Base-by-base conservation (phyloP, 2,329 filamentous ascomycete genomes). In the Orbilia brochopaga region DNA sequence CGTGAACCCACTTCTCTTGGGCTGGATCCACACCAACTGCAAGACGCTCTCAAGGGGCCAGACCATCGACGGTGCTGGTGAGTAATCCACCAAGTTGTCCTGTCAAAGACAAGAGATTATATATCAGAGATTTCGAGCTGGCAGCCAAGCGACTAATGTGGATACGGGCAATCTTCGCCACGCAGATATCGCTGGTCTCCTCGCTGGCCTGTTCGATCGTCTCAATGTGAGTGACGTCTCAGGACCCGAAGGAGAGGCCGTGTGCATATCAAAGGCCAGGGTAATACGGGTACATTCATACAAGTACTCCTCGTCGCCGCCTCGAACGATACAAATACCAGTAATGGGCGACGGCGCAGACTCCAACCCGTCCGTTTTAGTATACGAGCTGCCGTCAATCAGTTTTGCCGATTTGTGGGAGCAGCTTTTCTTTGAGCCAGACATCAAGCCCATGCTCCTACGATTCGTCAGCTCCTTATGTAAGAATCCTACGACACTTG, bases 381-480 rank as follows among this genome's bases (percentile, higher is more conserved):
- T 70, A 54, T 59, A 60, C 35, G 59, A 64, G 15, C 15, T 70
- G 21, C 66, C 66, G 10, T 70, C 59, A 2, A 46, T 27, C 23
- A 23, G 15, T 30, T 37, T 69, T 48, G 35, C 65, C 27, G 48
- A 54, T 15, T 59, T 59, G 5, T 70, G 66, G 66, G 54, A 70
- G 27, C 59, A 70, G 50, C 58, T 77, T 3, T 66, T 75, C 13
- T 77, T 76, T 56, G 73, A 76, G 37, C 74, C 75, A 21, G 75
- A 75, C 61, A 76, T 77, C 55, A 77, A 76, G 44, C 72, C 58
- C 11, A 74, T 57, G 51, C 46, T 77, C 17, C 50, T 77, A 11
- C 62, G 69, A 54, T 77, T 76, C 61, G 75, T 77, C 42, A 75
- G 70, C 23, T 75, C 74, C 27, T 67, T 76, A 56, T 61, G 75